Evolutionary conservation across 371 early-diverging fungal genomes (phyloP).

Genomic region (Syncephalis plumigaleata): DNA sequence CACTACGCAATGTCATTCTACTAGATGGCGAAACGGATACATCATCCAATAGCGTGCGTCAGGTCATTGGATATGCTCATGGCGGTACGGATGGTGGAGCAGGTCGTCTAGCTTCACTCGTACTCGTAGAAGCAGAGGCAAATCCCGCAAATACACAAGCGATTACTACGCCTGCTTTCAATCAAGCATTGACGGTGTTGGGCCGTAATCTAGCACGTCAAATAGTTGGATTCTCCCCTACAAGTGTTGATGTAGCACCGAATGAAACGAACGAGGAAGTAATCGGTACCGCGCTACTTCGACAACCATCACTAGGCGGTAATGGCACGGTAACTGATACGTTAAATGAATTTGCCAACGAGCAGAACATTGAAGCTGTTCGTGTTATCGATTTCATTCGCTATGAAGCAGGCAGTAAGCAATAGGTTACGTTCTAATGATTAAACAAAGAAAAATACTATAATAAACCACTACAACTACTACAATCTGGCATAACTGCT

Average conservation of each 20-base stretch:
- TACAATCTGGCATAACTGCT: no score
- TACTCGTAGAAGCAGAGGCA: conserved; percentile 14
- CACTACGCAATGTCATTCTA: conserved; percentile 48
- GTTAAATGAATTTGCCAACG: conserved; percentile 19
- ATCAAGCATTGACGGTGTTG: no score
- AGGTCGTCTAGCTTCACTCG: conserved; percentile 50
- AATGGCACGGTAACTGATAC: conserved; percentile 49
- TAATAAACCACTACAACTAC: no score
- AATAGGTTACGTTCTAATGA: no score
- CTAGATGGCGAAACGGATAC: conserved; percentile 7
- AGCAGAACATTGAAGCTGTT: conserved; percentile 17
- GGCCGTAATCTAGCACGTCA: conserved; percentile 60
- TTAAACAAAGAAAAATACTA: conserved; percentile 37
- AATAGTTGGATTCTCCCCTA: conserved; percentile 56
- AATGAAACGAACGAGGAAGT: conserved; percentile 28
- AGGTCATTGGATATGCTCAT: conserved; percentile 47
- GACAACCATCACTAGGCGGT: conserved; percentile 61
- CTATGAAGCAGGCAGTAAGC: conserved; percentile 73
- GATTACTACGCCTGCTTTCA: no score
- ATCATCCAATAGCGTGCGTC: conserved; percentile 1
- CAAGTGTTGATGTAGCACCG: conserved; percentile 25
- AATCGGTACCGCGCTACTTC: conserved; percentile 37
- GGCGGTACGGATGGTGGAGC: conserved; percentile 40
- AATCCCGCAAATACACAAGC: conserved; percentile 16
- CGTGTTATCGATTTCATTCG: conserved; percentile 47